These are phyloP conservation scores for Oehlia diaphana DNA, from an alignment of 192 early-diverging fungal species.

Conservation along the genomic window DNA sequence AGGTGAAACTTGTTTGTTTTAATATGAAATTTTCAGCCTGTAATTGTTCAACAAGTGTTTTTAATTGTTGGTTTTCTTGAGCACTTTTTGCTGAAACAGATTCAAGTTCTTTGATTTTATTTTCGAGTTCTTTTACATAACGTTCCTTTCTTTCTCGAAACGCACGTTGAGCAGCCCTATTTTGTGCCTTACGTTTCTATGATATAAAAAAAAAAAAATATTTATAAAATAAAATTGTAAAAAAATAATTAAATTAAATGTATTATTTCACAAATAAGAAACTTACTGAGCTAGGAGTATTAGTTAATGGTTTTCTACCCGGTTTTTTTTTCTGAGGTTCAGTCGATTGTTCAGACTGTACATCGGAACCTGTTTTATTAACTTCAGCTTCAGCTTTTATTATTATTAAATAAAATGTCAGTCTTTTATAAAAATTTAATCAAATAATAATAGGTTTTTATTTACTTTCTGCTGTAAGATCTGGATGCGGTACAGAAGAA, in stretches of 20 bases:
- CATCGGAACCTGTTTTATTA: background rate
- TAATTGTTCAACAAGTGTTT: slow-evolving; percentile 47
- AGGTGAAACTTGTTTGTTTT: slow-evolving; percentile 51
- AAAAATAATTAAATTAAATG: background rate
- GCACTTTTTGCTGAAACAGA: slow-evolving; percentile 47
- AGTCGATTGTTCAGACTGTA: slow-evolving; percentile 1
- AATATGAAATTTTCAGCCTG: slow-evolving; percentile 56
- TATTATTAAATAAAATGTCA: background rate
- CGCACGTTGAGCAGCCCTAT: slow-evolving; percentile 80
- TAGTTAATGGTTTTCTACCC: slow-evolving; percentile 63
- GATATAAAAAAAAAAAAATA: background rate
- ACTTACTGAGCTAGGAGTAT: slow-evolving; percentile 31
- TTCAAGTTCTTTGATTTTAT: slow-evolving; percentile 69
- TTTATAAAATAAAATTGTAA: background rate
- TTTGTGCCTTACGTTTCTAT: slow-evolving; percentile 71
- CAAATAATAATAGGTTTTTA: background rate
- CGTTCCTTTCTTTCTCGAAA: slow-evolving; percentile 88
- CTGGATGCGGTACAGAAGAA: slow-evolving; percentile 27
- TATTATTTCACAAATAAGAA: background rate
- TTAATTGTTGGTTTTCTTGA: slow-evolving; percentile 51
- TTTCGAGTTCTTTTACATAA: slow-evolving; percentile 80
- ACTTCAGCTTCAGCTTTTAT: background rate
- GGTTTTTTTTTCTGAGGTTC: slow-evolving; percentile 47
- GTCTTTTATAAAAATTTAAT: too few species aligned
- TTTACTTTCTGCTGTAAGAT: slow-evolving; percentile 20